These are phyloP conservation scores for Fusarium transvaalense DNA, from an alignment of 2,329 filamentous ascomycete species.

Conservation along the genomic window DNA sequence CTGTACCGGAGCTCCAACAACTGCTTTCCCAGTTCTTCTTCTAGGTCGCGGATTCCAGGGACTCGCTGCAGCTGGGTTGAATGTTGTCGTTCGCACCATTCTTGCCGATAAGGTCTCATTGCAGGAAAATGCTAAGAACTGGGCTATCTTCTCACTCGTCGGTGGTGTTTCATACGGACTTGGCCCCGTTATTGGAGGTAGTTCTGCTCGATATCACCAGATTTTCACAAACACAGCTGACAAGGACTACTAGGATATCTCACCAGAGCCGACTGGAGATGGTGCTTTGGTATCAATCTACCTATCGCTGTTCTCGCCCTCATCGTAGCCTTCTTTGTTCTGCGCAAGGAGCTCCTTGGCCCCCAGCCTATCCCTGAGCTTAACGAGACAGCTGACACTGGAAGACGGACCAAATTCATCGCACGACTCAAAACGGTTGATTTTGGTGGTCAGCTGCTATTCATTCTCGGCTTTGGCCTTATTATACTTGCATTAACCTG, in stretches of 20 bases:
- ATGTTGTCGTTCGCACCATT: slow-evolving; percentile 71
- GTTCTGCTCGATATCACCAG: neutral
- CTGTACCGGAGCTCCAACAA: slow-evolving; percentile 68
- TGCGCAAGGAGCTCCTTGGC: slow-evolving; percentile 70
- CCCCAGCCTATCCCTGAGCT: slow-evolving; percentile 62
- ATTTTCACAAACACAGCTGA: slow-evolving; percentile 11
- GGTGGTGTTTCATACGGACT: slow-evolving; percentile 70
- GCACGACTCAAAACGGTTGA: slow-evolving; percentile 67
- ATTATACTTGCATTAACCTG: slow-evolving; percentile 68
- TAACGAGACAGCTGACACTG: slow-evolving; percentile 55
- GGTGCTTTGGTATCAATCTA: slow-evolving; percentile 75
- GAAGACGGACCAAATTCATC: slow-evolving; percentile 52
- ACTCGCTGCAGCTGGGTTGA: slow-evolving; percentile 70
- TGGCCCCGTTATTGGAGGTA: slow-evolving; percentile 71
- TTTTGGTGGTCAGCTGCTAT: slow-evolving; percentile 67
- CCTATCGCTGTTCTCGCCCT: slow-evolving; percentile 66
- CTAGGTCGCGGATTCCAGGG: slow-evolving; percentile 74
- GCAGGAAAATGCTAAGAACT: slow-evolving; percentile 72
- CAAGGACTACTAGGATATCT: slow-evolving; percentile 56
- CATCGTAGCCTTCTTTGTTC: slow-evolving; percentile 66
- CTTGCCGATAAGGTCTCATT: slow-evolving; percentile 74
- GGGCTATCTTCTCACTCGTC: slow-evolving; percentile 71
- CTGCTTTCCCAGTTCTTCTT: slow-evolving; percentile 69
- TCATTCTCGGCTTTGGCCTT: slow-evolving; percentile 66
- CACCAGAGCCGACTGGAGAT: slow-evolving; percentile 70